Percentiles rank a stretch among this genome's conserved stretches.
phyloP scores from a whole-genome alignment of 495 filamentous ascomycete species.

The Penicillium desertorum region DNA sequence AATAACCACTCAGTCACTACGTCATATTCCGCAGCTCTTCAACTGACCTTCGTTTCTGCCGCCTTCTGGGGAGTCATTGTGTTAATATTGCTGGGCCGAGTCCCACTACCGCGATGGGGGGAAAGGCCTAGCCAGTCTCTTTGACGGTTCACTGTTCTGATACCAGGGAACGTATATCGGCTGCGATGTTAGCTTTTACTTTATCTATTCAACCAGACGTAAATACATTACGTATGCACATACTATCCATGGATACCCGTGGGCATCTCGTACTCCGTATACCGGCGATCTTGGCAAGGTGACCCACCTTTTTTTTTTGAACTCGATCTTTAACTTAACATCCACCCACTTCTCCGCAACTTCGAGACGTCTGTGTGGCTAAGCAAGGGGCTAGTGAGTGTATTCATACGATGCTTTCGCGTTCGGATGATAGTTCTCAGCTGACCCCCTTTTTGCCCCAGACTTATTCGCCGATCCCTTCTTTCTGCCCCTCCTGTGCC shows the following conservation, averaged over 20 bases:
- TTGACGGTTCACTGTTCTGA: neutral
- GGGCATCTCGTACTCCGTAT: neutral
- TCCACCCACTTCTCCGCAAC: slow-evolving; percentile 11
- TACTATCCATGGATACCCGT: neutral
- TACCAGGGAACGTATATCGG: neutral
- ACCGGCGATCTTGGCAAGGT: slow-evolving; percentile 7
- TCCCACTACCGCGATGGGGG: slow-evolving; percentile 54
- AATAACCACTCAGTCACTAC: slow-evolving; percentile 48
- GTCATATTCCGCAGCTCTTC: slow-evolving; percentile 59
- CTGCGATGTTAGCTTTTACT: neutral
- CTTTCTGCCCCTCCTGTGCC: slow-evolving; percentile 7
- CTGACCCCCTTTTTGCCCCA: slow-evolving; percentile 3
- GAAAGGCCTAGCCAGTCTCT: slow-evolving; percentile 25
- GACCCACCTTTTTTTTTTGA: slow-evolving; percentile 5
- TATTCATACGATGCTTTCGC: neutral
- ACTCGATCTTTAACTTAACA: neutral
- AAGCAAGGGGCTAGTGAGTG: slow-evolving; percentile 3
- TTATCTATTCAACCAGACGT: neutral
- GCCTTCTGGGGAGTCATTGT: slow-evolving; percentile 50
- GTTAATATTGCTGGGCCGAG: slow-evolving; percentile 47
- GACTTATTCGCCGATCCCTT: slow-evolving; percentile 9
- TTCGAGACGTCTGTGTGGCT: neutral
- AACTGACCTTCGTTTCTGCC: slow-evolving; percentile 53
- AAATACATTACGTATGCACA: neutral
- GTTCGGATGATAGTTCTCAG: neutral